phyloP scores from a whole-genome alignment of 441 rosid genomes.

The Breynia disticha region DNA sequence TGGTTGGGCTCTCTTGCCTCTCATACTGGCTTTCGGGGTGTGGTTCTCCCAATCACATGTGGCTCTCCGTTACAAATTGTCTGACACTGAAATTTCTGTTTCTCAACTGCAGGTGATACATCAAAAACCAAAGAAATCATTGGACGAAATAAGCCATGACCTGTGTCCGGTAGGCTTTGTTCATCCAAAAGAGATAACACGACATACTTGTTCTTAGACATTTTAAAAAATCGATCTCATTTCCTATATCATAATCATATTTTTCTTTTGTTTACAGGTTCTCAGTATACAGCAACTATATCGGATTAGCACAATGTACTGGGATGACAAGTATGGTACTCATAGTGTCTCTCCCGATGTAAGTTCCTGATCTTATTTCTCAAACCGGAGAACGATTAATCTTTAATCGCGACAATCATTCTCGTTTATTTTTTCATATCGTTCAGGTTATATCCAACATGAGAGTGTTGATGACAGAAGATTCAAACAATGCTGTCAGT shows the following conservation, averaged over 20 bases:
- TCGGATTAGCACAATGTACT: conserved; percentile 96
- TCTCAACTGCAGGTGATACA: conserved; percentile 65
- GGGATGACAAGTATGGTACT: conserved; percentile 99
- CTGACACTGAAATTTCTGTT: conserved; percentile 3
- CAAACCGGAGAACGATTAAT: not conserved
- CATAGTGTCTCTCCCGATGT: conserved; percentile 92
- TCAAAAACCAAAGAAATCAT: conserved; percentile 89
- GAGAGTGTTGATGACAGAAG: conserved; percentile 98
- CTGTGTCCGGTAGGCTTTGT: conserved; percentile 75
- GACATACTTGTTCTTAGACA: too few relatives aligned
- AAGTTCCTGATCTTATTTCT: conserved; percentile 25
- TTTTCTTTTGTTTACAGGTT: conserved; percentile 39
- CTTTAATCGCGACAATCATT: not conserved
- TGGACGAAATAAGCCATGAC: conserved; percentile 92
- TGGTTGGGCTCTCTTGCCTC: too few relatives aligned
- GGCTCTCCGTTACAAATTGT: conserved; percentile 9
- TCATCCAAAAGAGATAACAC: not conserved
- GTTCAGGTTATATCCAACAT: conserved; percentile 80
- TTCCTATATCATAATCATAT: conserved; percentile 3
- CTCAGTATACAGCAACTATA: conserved; percentile 94
- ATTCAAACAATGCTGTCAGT: conserved; percentile 94
- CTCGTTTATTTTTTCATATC: not conserved
- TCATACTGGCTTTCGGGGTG: too few relatives aligned
- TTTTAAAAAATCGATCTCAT: not conserved
- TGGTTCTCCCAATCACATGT: too few relatives aligned